These are phyloP conservation scores for Pyrus communis DNA, from an alignment of 306 rosid genomes.

Conservation along the genomic window DNA sequence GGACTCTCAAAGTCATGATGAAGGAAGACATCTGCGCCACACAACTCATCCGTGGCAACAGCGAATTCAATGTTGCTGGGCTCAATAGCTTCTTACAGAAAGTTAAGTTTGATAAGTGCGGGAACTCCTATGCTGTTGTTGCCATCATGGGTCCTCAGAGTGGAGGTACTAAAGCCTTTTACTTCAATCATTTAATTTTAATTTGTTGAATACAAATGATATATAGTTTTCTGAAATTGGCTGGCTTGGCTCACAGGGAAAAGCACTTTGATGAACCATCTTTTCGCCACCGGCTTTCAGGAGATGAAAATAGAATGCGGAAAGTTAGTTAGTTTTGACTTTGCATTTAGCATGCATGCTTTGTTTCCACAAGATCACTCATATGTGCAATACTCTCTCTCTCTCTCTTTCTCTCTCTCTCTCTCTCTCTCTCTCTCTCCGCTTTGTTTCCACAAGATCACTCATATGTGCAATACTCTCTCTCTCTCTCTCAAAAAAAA, in stretches of 20 bases:
- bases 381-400: too few species aligned
- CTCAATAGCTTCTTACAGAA: conserved; percentile 43
- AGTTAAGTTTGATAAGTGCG: conserved; percentile 28
- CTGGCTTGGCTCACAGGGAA: background rate
- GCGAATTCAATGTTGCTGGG: conserved; percentile 53
- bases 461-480: too few species aligned
- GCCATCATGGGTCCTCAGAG: conserved; percentile 94
- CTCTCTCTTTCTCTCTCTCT: too few species aligned
- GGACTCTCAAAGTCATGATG: background rate
- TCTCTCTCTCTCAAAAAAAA: too few species aligned
- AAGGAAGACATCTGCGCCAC: conserved; percentile 57
- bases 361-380: too few species aligned
- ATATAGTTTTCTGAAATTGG: too few species aligned
- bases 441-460: too few species aligned
- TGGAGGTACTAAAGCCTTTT: conserved; percentile 40
- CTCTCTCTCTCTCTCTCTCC: too few species aligned
- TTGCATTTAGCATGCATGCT: too few species aligned
- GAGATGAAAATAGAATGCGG: conserved; percentile 84
- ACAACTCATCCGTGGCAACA: conserved; percentile 63
- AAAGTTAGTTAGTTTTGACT: too few species aligned
- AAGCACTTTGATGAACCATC: conserved; percentile 28
- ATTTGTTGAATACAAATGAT: too few species aligned
- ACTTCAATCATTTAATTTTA: too few species aligned
- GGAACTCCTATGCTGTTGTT: conserved; percentile 78
- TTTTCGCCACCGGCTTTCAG: conserved; percentile 57